Evolutionary conservation across 2,329 filamentous ascomycete species (phyloP).

Genomic region (Sporothrix brasiliensis): DNA sequence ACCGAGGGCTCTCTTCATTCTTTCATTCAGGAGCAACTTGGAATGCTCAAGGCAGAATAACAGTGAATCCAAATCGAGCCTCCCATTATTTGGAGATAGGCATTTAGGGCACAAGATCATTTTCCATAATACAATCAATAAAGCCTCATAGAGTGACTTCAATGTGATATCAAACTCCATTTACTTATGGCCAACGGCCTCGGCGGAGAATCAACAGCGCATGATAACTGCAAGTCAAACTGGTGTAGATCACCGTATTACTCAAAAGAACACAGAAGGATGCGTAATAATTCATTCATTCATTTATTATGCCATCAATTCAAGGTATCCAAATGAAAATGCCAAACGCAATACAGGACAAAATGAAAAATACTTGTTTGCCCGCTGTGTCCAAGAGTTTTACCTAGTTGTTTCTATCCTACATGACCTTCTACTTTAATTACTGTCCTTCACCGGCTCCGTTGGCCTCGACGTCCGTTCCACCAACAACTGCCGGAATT

Average conservation of each 20-base stretch:
- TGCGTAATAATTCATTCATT: too few species aligned
- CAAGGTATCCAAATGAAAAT: neutral
- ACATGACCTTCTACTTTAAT: neutral
- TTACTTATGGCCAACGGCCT: neutral
- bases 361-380: neutral
- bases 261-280: neutral
- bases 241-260: too few species aligned
- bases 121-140: too few species aligned
- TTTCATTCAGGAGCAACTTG: neutral
- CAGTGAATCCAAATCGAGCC: too few species aligned
- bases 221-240: neutral
- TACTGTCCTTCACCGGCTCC: neutral
- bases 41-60: too few species aligned
- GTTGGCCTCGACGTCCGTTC: neutral
- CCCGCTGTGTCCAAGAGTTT: too few species aligned
- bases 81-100: too few species aligned
- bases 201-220: neutral
- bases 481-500: constrained; percentile 25
- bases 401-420: neutral
- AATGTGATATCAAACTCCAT: neutral
- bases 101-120: too few species aligned
- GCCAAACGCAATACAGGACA: neutral
- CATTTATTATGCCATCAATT: neutral
- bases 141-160: neutral
- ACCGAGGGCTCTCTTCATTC: neutral